Conservation (phyloP, 768 basidiomycete species). For the Russula sp. region DNA sequence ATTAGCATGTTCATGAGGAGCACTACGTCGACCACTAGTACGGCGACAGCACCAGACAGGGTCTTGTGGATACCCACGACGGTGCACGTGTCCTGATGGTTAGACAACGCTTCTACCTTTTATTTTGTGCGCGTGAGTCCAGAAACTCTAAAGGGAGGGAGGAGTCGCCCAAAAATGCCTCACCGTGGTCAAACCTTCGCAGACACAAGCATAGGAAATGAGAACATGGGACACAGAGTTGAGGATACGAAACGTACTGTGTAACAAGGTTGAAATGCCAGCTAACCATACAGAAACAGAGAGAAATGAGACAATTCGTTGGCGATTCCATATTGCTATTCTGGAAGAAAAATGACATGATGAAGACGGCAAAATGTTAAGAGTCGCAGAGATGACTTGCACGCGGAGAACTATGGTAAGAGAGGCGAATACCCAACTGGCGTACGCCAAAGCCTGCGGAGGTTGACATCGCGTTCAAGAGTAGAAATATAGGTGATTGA, state of each 20-base stretch:
- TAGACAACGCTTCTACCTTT: not conserved
- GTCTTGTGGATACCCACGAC: not conserved
- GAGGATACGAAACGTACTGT: not conserved
- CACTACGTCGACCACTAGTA: not conserved
- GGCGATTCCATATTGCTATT: slow-evolving; percentile 1
- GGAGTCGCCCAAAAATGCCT: not conserved
- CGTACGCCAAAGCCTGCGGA: not conserved
- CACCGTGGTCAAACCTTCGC: slow-evolving; percentile 1
- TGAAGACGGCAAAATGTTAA: not conserved
- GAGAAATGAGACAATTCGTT: not conserved
- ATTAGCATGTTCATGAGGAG: not conserved
- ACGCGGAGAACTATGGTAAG: slow-evolving; percentile 2
- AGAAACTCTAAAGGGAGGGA: not conserved
- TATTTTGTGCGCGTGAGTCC: not conserved
- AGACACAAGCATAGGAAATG: not conserved
- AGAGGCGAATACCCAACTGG: not conserved
- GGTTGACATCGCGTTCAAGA: not conserved
- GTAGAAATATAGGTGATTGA: not conserved
- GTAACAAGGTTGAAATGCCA: not conserved
- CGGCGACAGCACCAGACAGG: not conserved
- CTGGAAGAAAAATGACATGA: not conserved
- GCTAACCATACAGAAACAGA: not conserved
- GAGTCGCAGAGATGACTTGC: not conserved
- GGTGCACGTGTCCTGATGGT: not conserved
- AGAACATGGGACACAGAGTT: not conserved